Base-by-base conservation (phyloP, 768 basidiomycete species). In the Amanita subjunquillea region DNA sequence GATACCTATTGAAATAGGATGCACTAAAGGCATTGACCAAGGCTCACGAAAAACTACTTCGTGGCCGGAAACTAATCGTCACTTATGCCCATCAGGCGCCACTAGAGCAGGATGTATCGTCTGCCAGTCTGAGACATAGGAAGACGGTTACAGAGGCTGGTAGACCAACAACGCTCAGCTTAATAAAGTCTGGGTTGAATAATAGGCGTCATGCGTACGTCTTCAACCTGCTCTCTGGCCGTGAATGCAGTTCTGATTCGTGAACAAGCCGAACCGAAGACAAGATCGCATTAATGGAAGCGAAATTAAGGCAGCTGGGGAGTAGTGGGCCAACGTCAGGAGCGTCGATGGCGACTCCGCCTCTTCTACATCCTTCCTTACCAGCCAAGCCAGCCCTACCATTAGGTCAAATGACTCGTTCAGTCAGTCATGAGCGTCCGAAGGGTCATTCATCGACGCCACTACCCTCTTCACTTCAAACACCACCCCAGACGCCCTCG, bases 211-310 rank as follows among this genome's bases (percentile, higher is more conserved):
- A 75, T 57, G 71, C 72, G 80, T 80, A 34, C 49, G 72, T 65
- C 4, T 38, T 55, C 34, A 34, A 51, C 6, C 20, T 50, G 6
- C 20, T 7, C 38, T 25, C 37, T n/a, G 32, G 8, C 30, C 23
- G 55, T 58, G 7, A 20, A 30, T 22, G 23, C 52, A 36, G 47
- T 52, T 60, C 60, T 43, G 10, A 58, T 17, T 15, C 30, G 2
- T 36, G 12, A 9, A 37, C 29, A 39, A 48, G 53, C 60, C 94
- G 89, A 47, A 93, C 90, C 2, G 71, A 77, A 41, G 83, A 82
- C 59, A 96, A 97, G 69, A 99, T 99, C 59, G 92, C 93, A 6
- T 79, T 85, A 61, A 87, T 97, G 77, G 96, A 99, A 68, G 95
- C 95, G 2, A 99, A 99, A 67, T 73, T 99, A 22, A 78, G 82